These are phyloP conservation scores for Ceratorhiza oryzae-sativae DNA, from an alignment of 1,284 basidiomycete genomes.

Conservation along the genomic window DNA sequence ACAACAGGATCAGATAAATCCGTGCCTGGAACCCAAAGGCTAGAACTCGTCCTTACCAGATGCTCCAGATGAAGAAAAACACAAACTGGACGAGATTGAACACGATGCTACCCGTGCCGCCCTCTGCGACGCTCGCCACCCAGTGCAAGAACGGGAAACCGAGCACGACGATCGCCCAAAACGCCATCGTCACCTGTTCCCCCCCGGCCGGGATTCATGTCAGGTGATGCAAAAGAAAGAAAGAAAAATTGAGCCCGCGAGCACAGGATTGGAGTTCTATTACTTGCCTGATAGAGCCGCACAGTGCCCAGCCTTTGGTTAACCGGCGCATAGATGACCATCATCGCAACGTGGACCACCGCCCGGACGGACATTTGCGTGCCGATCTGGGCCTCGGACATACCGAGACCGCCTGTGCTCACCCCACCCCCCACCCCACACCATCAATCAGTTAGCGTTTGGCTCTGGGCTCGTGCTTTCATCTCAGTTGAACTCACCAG, in stretches of 20 bases:
- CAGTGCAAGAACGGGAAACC: conserved; percentile 45
- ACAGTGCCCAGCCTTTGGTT: conserved; percentile 43
- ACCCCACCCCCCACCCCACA: background rate
- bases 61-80: conserved; percentile 39
- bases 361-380: conserved; percentile 31
- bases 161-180: conserved; percentile 43
- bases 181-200: conserved; percentile 28
- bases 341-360: conserved; percentile 28
- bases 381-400: conserved; percentile 29
- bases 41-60: conserved; percentile 16
- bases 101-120: conserved; percentile 8
- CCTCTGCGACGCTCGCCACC: conserved; percentile 30
- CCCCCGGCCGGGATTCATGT: background rate
- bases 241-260: background rate
- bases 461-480: background rate
- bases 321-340: conserved; percentile 41
- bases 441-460: background rate
- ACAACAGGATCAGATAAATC: background rate
- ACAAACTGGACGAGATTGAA: conserved; percentile 40
- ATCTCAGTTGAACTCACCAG: conserved; percentile 16
- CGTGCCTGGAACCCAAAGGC: background rate
- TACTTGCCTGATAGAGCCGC: conserved; percentile 41
- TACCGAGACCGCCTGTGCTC: conserved; percentile 24
- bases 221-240: no score
- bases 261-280: conserved; percentile 2